Percentiles rank a stretch among this genome's conserved stretches.
These are phyloP conservation scores for Crepidotus sp. DNA, from an alignment of 1,284 basidiomycete genomes.

Conservation along the genomic window DNA sequence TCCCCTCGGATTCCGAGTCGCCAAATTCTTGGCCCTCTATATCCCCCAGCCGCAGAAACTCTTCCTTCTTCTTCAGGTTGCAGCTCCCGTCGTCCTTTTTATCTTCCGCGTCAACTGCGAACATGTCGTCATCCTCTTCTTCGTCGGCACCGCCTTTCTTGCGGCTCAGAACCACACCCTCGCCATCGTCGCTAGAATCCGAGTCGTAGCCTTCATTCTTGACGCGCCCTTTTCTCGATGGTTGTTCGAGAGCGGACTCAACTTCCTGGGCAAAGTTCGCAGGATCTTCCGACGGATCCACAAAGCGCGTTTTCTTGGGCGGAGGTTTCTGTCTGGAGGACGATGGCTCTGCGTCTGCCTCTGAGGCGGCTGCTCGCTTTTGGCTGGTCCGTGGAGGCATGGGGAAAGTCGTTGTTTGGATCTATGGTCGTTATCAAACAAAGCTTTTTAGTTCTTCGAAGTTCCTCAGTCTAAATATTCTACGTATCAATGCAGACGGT, in stretches of 20 bases:
- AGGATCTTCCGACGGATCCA: conserved; percentile 68
- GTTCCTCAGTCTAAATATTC: background rate
- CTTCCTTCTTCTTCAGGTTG: conserved; percentile 61
- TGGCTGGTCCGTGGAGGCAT: conserved; percentile 24
- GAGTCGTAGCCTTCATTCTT: conserved; percentile 89
- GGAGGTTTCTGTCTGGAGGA: conserved; percentile 18
- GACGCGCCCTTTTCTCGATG: conserved; percentile 57
- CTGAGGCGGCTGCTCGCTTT: conserved; percentile 48
- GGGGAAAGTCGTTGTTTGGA: background rate
- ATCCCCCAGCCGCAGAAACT: conserved; percentile 81
- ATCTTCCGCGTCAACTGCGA: conserved; percentile 57
- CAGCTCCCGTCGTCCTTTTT: conserved; percentile 35
- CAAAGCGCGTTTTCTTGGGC: conserved; percentile 72
- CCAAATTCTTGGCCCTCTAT: conserved; percentile 93
- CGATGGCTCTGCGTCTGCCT: conserved; percentile 31
- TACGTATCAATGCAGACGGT: background rate
- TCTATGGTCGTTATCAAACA: background rate
- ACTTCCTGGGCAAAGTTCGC: conserved; percentile 67
- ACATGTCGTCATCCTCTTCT: conserved; percentile 81
- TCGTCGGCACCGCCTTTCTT: conserved; percentile 36
- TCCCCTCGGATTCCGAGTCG: conserved; percentile 39
- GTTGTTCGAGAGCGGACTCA: conserved; percentile 61
- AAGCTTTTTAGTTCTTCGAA: background rate
- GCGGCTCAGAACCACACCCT: conserved; percentile 76
- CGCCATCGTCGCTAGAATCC: conserved; percentile 88